A percentile compares a stretch with the other conserved stretches of the same genome.
Conservation (phyloP, 2,329 filamentous ascomycete genomes). For the Calonectria pseudoturangicola region DNA sequence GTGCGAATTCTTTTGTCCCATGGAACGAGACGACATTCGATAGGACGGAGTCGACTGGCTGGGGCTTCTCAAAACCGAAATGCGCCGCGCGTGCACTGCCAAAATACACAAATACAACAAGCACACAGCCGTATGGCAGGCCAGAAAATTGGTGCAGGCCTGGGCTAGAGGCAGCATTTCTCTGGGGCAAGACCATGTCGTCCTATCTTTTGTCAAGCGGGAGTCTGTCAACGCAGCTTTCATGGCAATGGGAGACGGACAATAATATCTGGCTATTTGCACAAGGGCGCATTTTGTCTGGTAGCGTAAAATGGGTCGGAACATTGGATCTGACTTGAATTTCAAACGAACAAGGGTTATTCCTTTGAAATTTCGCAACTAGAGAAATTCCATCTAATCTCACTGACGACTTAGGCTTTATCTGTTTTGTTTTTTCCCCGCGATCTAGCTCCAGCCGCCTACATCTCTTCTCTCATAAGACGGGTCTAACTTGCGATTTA, state of each 20-base stretch:
- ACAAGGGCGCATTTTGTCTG: background rate
- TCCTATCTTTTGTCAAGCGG: slow-evolving; percentile 51
- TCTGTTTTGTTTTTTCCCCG: too few species aligned
- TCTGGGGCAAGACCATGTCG: slow-evolving; percentile 46
- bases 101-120: slow-evolving; percentile 58
- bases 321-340: background rate
- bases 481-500: background rate
- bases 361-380: slow-evolving; percentile 3
- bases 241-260: slow-evolving; percentile 46
- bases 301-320: background rate
- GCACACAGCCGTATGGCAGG: slow-evolving; percentile 57
- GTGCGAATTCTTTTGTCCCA: slow-evolving; percentile 51
- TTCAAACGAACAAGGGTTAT: background rate
- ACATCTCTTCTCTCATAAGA: background rate
- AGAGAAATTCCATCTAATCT: background rate
- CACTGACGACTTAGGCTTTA: background rate
- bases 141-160: slow-evolving; percentile 45
- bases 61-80: slow-evolving; percentile 40
- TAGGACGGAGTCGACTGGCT: slow-evolving; percentile 53
- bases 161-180: slow-evolving; percentile 55
- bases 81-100: slow-evolving; percentile 50
- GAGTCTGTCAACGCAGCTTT: slow-evolving; percentile 48
- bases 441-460: background rate
- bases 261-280: background rate
- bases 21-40: slow-evolving; percentile 54